These are phyloP conservation scores for Neurospora sp. DNA, from an alignment of 495 filamentous ascomycete species.

Conservation along the genomic window DNA sequence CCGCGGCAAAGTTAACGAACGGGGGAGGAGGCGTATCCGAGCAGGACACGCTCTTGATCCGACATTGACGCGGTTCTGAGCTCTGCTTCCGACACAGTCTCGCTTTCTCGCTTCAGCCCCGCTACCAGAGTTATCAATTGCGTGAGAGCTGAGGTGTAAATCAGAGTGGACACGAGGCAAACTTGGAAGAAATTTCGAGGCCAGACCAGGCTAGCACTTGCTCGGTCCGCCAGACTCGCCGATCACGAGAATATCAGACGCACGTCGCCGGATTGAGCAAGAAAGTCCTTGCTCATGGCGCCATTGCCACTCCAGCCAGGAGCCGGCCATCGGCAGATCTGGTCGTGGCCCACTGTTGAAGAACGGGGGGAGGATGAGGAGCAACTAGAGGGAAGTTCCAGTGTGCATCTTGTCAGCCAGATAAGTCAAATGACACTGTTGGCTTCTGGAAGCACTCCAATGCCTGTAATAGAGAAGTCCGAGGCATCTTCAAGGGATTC, in stretches of 20 bases:
- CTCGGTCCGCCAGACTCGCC: not conserved
- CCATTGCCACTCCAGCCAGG: slow-evolving; percentile 3
- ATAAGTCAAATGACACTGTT: slow-evolving; percentile 16
- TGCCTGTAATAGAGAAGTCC: not conserved
- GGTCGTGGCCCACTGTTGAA: not conserved
- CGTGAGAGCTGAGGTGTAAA: not conserved
- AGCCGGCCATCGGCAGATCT: not conserved
- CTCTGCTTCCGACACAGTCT: not conserved
- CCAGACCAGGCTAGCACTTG: not conserved
- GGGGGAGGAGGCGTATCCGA: not conserved
- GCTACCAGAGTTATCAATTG: not conserved
- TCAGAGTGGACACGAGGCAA: not conserved
- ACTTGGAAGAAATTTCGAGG: not conserved
- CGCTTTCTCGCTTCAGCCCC: not conserved
- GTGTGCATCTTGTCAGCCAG: slow-evolving; percentile 16
- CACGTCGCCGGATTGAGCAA: slow-evolving; percentile 6
- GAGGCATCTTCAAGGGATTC: not conserved
- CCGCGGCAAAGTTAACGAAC: not conserved
- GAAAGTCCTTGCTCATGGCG: slow-evolving; percentile 4
- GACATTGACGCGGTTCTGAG: not conserved
- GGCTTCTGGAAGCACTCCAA: slow-evolving; percentile 1
- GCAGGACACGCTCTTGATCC: not conserved
- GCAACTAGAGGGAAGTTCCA: not conserved
- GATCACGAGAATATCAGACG: slow-evolving; percentile 3
- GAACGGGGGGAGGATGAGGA: not conserved